A percentile compares a stretch with the other conserved stretches of the same genome.
These are phyloP conservation scores for Colletotrichum scovillei DNA, from an alignment of 2,329 filamentous ascomycete species.

Conservation along the genomic window DNA sequence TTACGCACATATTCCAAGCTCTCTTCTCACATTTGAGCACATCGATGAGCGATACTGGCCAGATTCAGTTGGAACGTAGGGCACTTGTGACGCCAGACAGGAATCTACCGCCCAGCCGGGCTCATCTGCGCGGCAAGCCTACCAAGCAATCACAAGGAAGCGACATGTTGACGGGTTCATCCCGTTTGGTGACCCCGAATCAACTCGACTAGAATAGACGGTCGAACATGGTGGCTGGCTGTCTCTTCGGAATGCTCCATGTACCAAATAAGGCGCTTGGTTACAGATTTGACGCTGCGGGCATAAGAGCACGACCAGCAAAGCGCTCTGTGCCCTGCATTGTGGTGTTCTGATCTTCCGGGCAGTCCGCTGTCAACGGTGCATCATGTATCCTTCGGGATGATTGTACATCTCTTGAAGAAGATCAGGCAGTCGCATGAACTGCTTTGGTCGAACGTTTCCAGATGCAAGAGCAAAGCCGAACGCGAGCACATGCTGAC, in stretches of 20 bases:
- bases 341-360: constrained; percentile 19
- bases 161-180: neutral
- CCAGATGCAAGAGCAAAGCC: neutral
- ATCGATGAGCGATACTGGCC: neutral
- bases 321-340: constrained; percentile 9
- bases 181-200: neutral
- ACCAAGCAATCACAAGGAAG: neutral
- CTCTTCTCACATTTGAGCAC: neutral
- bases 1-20: neutral
- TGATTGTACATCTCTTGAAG: neutral
- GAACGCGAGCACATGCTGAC: neutral
- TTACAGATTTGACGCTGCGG: constrained; percentile 20
- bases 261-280: constrained; percentile 10
- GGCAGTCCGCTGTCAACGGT: constrained; percentile 11
- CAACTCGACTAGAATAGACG: neutral
- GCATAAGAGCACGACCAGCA: constrained; percentile 21
- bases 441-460: neutral
- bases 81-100: neutral
- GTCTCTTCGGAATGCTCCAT: constrained; percentile 1
- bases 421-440: neutral
- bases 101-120: neutral
- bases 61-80: neutral
- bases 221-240: neutral
- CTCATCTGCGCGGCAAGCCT: neutral
- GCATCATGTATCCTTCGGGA: neutral